Evolutionary conservation across 768 basidiomycete genomes (phyloP), one percentile per base, ranked within the genome.

Genomic region (Podaxis sp.): DNA sequence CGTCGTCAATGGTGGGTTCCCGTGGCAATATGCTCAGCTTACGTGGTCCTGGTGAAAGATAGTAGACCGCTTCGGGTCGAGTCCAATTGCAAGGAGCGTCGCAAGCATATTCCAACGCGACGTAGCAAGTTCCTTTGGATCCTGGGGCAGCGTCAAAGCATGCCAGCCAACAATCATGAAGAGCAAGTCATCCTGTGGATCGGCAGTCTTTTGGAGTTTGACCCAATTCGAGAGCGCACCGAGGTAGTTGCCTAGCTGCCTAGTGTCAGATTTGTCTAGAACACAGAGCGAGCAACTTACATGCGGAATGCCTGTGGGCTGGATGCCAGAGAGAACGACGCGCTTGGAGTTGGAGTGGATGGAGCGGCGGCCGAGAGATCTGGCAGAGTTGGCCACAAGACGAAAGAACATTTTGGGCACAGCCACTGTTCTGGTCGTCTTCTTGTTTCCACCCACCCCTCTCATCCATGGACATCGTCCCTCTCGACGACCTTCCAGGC

Each of bases 91-190:
- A 7, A 99, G 78, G 15, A 98, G 74, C 7, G 87, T 85, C 0
- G 95, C 94, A 26, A 96, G 79, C 84, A 92, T 88, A 51, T 95
- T 88, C 57, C 79, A 80, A 49, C 91, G 80, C 19, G 95, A 86
- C 1, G 76, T 71, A 13, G 79, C 77, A 7, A 98, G 81, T 12
- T 76, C 71, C 40, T 76, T 71, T 0, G 95, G 92, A 71, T 95
- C 80, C 79, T 96, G 95, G 4, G 95, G 95, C 26, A 99, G 78
- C 2, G 95, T 98, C 68, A 98, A 80, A 11, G 96, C 95, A 71
- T 99, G 96, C 84, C 94, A 90, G 30, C 96, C 96, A 12, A 96
- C 96, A 65, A 97, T 88, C 1, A 92, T 89, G 74, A 92, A 96
- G 24, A 96, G 74, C 8, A 95, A 79, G 57, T 81, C 76, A 70